A percentile compares a stretch with the other conserved stretches of the same genome.
These are phyloP conservation scores for Fusarium liriodendri DNA, from an alignment of 2,329 filamentous ascomycete species.

Conservation along the genomic window DNA sequence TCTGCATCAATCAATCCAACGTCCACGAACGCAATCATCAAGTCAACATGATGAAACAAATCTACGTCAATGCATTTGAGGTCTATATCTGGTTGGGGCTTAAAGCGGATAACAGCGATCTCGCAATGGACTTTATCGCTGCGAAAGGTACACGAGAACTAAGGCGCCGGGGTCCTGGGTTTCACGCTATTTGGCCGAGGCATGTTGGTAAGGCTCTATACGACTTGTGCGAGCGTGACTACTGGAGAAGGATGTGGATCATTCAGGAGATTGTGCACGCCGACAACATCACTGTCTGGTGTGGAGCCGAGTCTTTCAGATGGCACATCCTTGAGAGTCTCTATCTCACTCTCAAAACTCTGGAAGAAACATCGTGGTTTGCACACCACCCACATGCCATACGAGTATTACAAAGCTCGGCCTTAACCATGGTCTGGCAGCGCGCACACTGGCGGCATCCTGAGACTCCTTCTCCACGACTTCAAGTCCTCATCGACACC, in stretches of 20 bases:
- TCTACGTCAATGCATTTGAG: background rate
- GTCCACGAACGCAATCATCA: background rate
- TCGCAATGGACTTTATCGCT: background rate
- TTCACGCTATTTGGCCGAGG: background rate
- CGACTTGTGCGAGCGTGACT: background rate
- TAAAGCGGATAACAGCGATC: background rate
- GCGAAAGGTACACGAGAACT: background rate
- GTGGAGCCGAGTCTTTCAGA: background rate
- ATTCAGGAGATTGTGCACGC: background rate
- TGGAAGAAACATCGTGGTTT: background rate
- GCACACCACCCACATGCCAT: background rate
- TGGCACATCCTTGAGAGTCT: background rate
- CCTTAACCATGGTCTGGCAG: background rate
- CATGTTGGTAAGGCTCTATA: conserved; percentile 1
- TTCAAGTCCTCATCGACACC: background rate
- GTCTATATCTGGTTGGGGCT: background rate
- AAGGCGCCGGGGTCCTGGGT: background rate
- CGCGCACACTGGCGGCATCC: background rate
- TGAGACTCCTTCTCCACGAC: background rate
- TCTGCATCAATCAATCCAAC: background rate
- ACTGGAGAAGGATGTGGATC: background rate
- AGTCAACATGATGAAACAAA: background rate
- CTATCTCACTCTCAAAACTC: background rate
- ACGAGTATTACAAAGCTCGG: background rate
- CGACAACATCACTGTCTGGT: background rate